These are phyloP conservation scores for Leptomonas seymouri DNA, from an alignment of 208 protist species.

Conservation along the genomic window DNA sequence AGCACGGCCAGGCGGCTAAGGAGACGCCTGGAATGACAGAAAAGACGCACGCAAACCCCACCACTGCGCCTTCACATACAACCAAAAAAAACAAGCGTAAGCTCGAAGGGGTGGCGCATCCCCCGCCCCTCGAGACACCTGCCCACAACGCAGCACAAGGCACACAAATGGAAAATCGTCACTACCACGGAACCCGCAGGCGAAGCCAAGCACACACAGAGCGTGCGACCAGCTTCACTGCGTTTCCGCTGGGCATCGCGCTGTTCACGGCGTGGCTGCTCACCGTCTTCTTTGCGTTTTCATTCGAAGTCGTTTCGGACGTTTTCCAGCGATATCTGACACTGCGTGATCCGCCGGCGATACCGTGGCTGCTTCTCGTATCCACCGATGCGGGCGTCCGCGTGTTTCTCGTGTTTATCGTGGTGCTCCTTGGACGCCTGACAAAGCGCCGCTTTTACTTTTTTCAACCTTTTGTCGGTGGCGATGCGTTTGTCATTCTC, in stretches of 20 bases:
- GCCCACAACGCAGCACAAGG: no score
- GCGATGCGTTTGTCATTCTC: conserved; percentile 64
- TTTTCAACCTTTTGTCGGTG: conserved; percentile 76
- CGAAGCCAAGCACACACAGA: neutral
- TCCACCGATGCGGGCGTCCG: conserved; percentile 41
- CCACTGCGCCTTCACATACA: neutral
- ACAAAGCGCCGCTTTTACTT: conserved; percentile 46
- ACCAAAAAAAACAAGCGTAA: neutral
- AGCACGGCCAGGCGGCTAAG: neutral
- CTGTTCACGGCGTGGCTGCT: conserved; percentile 54
- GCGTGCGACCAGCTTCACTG: neutral
- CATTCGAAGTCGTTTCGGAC: conserved; percentile 66
- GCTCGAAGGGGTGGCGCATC: neutral
- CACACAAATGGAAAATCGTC: neutral
- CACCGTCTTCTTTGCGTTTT: conserved; percentile 34
- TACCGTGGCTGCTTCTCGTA: conserved; percentile 47
- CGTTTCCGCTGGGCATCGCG: conserved; percentile 37
- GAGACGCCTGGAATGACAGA: neutral
- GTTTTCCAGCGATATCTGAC: conserved; percentile 58
- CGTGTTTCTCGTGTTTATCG: conserved; percentile 36
- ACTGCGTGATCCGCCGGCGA: conserved; percentile 27
- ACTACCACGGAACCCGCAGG: neutral
- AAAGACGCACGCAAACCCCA: neutral
- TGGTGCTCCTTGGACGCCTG: conserved; percentile 43
- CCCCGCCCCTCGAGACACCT: conserved; percentile 1